Percentiles rank a stretch among this genome's conserved stretches.
Evolutionary conservation across 805 yeast genomes (phyloP).

Genomic region (Kuraishia molischiana): DNA sequence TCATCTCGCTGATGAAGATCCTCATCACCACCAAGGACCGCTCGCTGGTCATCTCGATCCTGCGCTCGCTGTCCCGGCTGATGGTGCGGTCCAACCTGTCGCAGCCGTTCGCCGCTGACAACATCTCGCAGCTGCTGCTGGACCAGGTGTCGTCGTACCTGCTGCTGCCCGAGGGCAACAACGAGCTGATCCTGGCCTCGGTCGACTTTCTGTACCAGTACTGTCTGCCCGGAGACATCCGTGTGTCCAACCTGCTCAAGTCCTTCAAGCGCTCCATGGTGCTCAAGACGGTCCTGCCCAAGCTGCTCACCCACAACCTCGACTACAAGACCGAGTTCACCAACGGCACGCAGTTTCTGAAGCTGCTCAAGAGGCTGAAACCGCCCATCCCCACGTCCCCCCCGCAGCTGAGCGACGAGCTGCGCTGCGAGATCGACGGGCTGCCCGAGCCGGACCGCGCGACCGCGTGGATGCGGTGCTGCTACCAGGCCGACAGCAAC

Average conservation of each 20-base stretch:
- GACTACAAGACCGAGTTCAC: slow-evolving; percentile 23
- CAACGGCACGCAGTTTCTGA: slow-evolving; percentile 22
- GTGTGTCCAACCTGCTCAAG: slow-evolving; percentile 42
- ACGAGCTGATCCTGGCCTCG: slow-evolving; percentile 65
- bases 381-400: slow-evolving; percentile 56
- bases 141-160: slow-evolving; percentile 49
- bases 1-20: slow-evolving; percentile 42
- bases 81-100: slow-evolving; percentile 49
- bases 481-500: slow-evolving; percentile 66
- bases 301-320: slow-evolving; percentile 42
- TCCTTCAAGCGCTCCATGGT: slow-evolving; percentile 39
- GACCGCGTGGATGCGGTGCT: slow-evolving; percentile 88
- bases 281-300: slow-evolving; percentile 52
- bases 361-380: slow-evolving; percentile 46
- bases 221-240: slow-evolving; percentile 49
- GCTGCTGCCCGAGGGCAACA: slow-evolving; percentile 40
- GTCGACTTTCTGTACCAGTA: slow-evolving; percentile 80
- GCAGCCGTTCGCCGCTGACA: slow-evolving; percentile 40
- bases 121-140: slow-evolving; percentile 35
- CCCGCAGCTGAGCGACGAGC: slow-evolving; percentile 44
- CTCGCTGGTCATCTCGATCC: slow-evolving; percentile 52
- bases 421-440: slow-evolving; percentile 50
- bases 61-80: slow-evolving; percentile 73
- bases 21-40: slow-evolving; percentile 54
- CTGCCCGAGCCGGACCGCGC: slow-evolving; percentile 86